Percentiles rank a stretch among this genome's conserved stretches.
Conservation (phyloP, 495 filamentous ascomycete species). For the Xylaria acuta region DNA sequence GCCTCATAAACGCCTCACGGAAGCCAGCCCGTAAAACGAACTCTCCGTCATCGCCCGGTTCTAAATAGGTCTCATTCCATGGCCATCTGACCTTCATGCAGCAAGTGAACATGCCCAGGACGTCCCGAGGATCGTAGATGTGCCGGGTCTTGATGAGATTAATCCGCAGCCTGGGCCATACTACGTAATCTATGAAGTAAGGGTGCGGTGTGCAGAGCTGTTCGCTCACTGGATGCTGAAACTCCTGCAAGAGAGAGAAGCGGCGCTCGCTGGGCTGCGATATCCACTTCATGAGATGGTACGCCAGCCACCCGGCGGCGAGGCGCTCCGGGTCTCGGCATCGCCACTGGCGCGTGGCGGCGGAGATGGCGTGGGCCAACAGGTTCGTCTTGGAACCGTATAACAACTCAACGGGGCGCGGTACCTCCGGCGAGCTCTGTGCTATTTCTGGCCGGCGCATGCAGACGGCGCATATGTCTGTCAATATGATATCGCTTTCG, state of each 20-base stretch:
- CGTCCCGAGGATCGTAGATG: background rate
- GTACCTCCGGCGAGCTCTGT: background rate
- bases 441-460: background rate
- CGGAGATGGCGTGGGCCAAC: background rate
- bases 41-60: background rate
- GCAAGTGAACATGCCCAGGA: background rate
- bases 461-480: background rate
- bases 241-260: background rate
- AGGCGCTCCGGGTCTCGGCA: background rate
- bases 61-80: background rate
- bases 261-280: background rate
- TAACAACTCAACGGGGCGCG: background rate
- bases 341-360: background rate
- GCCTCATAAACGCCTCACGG: background rate
- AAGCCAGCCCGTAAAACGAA: background rate
- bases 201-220: background rate
- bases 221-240: background rate
- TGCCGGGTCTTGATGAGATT: background rate
- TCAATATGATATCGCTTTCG: background rate
- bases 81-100: background rate
- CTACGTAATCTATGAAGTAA: slow-evolving; percentile 13
- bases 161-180: background rate
- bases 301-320: background rate
- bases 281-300: background rate
- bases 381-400: background rate